Evolutionary conservation across 768 basidiomycete genomes (phyloP), one percentile per base, ranked within the genome.

Genomic region (Suillus plorans): DNA sequence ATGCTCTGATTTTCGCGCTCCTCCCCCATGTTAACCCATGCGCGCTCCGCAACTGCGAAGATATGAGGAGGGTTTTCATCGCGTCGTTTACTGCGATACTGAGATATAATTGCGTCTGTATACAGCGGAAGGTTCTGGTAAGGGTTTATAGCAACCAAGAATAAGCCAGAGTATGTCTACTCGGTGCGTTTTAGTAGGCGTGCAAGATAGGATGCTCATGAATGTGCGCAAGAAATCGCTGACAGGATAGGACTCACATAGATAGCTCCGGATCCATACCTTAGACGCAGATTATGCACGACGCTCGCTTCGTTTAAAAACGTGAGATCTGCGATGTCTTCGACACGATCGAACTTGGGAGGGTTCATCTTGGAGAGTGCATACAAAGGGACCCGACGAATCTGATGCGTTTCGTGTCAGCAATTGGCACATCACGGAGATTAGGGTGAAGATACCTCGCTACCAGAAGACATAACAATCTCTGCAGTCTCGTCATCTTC

Each of bases 281-380:
- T 85, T 70, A 94, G 80, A 64, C 95, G 87, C 36, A 99, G 86
- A 79, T 99, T 99, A 74, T 99, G 94, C n/a, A 99, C 96, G 52
- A 99, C 97, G 70, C 93, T 95, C 13, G 97, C 96, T 83, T 99
- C 97, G 75, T 99, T 99, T 64, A 99, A 82, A 80, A 95, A 97
- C 0, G 97, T 98, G 67, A 99, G 83, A 79, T 99, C 96, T 49
- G 97, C 97, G 68, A 99, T 99, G 76, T 99, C 97, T 69, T 95
- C 94, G 5, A 96, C 96, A 39, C 94, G 87, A 80, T 99, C 96
- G 76, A 99, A 99, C 78, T 98, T 97, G 53, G 96, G 96, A 31
- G 96, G 96, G 72, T 98, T 98, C 95, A 97, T 97, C 82, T 96
- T 96, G 72, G 90, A 92, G 47, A 97, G 78, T 25, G 89, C 86